Conservation (phyloP, 2,329 filamentous ascomycete species). For the Fusarium xylarioides region DNA sequence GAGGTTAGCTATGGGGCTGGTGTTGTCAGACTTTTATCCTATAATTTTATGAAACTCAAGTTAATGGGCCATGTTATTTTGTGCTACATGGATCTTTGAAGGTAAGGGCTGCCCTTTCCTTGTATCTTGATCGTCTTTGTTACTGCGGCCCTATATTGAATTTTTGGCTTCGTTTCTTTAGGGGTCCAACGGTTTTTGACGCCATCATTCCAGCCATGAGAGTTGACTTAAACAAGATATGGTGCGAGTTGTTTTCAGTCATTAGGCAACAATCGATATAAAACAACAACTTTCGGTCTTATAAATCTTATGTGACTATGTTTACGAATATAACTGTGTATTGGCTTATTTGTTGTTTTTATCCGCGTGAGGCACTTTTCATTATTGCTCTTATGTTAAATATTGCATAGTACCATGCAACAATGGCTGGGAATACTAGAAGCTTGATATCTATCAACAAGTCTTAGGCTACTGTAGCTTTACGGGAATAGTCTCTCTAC, state of each 20-base stretch:
- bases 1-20: too few relatives aligned
- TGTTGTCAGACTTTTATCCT: too few relatives aligned
- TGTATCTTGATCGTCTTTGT: neutral
- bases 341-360: too few relatives aligned
- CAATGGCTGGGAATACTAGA: too few relatives aligned
- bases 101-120: neutral
- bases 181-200: neutral
- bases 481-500: too few relatives aligned
- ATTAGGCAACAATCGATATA: neutral
- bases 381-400: rapidly evolving
- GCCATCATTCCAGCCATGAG: neutral
- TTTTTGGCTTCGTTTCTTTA: neutral
- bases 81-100: neutral
- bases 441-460: neutral
- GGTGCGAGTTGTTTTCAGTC: neutral
- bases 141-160: too few relatives aligned
- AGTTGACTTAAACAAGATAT: neutral
- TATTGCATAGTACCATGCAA: too few relatives aligned
- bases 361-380: neutral
- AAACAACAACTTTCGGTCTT: neutral
- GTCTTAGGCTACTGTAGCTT: neutral
- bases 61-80: neutral
- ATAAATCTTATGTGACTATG: neutral
- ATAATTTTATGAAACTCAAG: neutral
- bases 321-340: neutral